Evolutionary conservation across 495 filamentous ascomycete genomes (phyloP), one percentile per base, ranked within the genome.

Genomic region (Saxispiralis lemnorum): DNA sequence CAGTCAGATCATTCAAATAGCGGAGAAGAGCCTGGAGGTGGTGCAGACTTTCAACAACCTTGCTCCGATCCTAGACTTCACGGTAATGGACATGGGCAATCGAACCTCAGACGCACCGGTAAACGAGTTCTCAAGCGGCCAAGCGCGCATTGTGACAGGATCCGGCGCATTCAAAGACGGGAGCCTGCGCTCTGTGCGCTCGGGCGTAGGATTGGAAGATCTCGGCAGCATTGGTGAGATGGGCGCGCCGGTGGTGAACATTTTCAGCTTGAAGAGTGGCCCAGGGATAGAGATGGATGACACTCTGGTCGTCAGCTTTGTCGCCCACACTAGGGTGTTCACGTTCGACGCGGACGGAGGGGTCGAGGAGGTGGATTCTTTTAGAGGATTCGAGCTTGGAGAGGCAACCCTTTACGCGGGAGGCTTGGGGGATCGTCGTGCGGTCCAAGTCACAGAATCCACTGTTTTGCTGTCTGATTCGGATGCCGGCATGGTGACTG

Each of bases 201-300:
- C 86, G 56, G 89, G 89, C 15, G 87, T 99, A 40, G 86, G 89
- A 14, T 68, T 99, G 44, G 84, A 94, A 58, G 87, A 95, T 48
- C 58, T 87, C 11, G 87, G 83, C 19, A 66, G 87, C 14, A 63
- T 99, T 9, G 79, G 74, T 6, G 81, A 92, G 38, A 79, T 94
- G 68, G 66, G 73, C 7, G 52, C 36, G 34, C 70, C 80, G 50
- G 80, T 85, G 17, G 72, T 73, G 17, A 75, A 75, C 30, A 56
- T 97, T 15, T 83, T 76, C 65, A 66, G 71, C 28, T 48, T 84
- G 19, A 67, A 68, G 50, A 77, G 75, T 31, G 59, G 60, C 33
- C 56, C 59, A 9, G 52, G 56, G 0, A 52, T 53, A 12, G 63
- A 60, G 16, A n/a, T n/a, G 15, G 58, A 71, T 39, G 84, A 96